Evolutionary conservation across 257 asterid species (phyloP).

Genomic region (Solanum gracilifrons): DNA sequence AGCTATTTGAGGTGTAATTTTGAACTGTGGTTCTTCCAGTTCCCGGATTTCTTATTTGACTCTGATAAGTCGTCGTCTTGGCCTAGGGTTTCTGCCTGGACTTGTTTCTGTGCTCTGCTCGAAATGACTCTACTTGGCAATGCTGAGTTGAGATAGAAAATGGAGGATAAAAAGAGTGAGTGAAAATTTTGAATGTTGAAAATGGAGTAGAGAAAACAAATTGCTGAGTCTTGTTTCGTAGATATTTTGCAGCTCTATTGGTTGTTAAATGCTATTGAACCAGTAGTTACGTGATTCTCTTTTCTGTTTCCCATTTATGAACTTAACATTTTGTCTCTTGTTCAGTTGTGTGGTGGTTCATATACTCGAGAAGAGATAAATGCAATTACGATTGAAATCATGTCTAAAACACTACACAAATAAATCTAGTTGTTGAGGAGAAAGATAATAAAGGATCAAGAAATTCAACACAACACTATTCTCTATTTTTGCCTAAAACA

Average conservation of each 20-base stretch:
- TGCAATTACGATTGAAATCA: neutral
- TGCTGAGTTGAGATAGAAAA: neutral
- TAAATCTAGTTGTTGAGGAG: neutral
- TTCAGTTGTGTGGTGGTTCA: neutral
- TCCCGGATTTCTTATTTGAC: neutral
- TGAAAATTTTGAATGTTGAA: neutral
- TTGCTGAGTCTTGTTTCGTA: neutral
- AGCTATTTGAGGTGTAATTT: constrained; percentile 17
- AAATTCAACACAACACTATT: neutral
- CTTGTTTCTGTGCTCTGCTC: neutral
- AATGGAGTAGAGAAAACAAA: neutral
- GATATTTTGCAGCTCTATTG: neutral
- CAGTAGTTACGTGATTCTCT: neutral
- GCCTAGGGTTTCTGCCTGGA: neutral
- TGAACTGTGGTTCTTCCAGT: constrained; percentile 39
- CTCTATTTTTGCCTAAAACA: neutral
- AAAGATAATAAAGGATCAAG: neutral
- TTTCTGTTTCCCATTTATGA: neutral
- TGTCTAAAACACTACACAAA: neutral
- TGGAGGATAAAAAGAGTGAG: neutral
- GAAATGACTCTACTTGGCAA: neutral
- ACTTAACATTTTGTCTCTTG: neutral
- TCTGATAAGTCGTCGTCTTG: neutral
- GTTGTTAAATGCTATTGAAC: neutral
- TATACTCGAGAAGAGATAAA: neutral